phyloP scores from a whole-genome alignment of 1,139 yeast genomes.

The Geotrichum candidum region DNA sequence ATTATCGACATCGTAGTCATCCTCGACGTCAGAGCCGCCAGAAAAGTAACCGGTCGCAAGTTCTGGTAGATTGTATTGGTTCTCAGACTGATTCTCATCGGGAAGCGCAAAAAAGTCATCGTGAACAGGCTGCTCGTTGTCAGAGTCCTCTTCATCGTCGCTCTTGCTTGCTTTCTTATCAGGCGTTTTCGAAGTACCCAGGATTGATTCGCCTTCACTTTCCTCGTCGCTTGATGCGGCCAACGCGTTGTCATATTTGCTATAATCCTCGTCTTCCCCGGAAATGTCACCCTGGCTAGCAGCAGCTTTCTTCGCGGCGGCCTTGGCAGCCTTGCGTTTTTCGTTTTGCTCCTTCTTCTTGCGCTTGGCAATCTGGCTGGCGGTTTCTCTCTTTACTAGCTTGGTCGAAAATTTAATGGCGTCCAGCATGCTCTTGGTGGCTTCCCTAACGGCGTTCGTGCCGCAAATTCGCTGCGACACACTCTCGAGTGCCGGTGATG shows the following conservation, averaged over 20 bases:
- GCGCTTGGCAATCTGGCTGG: constrained; percentile 36
- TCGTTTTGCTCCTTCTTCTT: constrained; percentile 38
- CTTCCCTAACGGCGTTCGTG: constrained; percentile 44
- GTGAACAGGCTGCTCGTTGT: constrained; percentile 16
- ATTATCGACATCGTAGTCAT: constrained; percentile 45
- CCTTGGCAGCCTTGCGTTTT: constrained; percentile 30
- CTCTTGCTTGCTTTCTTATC: constrained; percentile 29
- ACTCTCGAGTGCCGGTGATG: constrained; percentile 17
- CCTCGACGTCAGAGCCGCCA: constrained; percentile 64
- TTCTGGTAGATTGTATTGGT: constrained; percentile 51
- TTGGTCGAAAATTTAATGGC: constrained; percentile 59
- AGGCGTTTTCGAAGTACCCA: constrained; percentile 19
- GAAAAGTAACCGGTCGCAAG: constrained; percentile 74
- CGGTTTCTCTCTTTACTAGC: constrained; percentile 29
- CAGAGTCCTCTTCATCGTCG: constrained; percentile 21
- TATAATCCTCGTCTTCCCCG: constrained; percentile 14
- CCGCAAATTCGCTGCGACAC: constrained; percentile 57
- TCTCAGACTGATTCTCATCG: constrained; percentile 17
- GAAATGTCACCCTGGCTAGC: not conserved
- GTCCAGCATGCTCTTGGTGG: constrained; percentile 48
- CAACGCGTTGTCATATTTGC: constrained; percentile 19
- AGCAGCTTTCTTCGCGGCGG: constrained; percentile 17
- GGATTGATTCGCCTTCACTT: constrained; percentile 32
- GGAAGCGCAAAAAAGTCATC: constrained; percentile 18
- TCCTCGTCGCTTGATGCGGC: constrained; percentile 20